Evolutionary conservation across 2,329 filamentous ascomycete genomes (phyloP), one percentile per base, ranked within the genome.

Genomic region (Acrocalymma vagum): DNA sequence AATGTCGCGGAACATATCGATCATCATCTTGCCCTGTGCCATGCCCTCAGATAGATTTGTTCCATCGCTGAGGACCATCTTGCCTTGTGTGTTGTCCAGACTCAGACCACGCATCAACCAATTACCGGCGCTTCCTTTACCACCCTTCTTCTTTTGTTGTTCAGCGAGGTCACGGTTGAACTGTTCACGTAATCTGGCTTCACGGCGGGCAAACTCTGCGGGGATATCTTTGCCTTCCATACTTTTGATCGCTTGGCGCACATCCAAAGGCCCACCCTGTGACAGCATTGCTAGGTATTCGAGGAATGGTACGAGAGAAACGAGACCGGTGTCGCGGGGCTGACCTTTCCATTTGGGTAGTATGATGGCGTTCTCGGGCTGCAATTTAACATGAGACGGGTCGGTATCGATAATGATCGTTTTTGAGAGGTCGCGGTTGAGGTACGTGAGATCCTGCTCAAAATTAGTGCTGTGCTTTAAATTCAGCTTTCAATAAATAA

Each of bases 331-430:
- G 71, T 99, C 93, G 58, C 85, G 83, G 30, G 85, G 73, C 54
- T 95, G 82, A 22, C 94, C 94, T 40, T 80, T 88, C 94, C 94
- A 99, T 59, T 92, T 91, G 20, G 90, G 84, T 20, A 99, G 77
- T 30, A 97, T 77, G 55, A 99, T 94, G 53, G 94, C 90, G 71
- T 99, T 99, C 62, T 96, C 90, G n/a, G 94, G 94, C 65, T 99
- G 94, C 52, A 87, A 83, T 60, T 88, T 87, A 46, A 93, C 89
- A 62, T 96, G 90, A 26, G 82, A 76, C 25, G 86, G 75, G 52
- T 95, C 86, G 31, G 90, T 96, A 69, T 99, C 94, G 62, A 99
- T 82, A 58, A 99, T 85, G 67, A 99, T 90, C 32, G 95, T 90
- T 75, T 97, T 97, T 54, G 88, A 94, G 22, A 96, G 81, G 63